A percentile compares a stretch with the other conserved stretches of the same genome.
These are phyloP conservation scores for Xylaria cubensis DNA, from an alignment of 495 filamentous ascomycete genomes.

Conservation along the genomic window DNA sequence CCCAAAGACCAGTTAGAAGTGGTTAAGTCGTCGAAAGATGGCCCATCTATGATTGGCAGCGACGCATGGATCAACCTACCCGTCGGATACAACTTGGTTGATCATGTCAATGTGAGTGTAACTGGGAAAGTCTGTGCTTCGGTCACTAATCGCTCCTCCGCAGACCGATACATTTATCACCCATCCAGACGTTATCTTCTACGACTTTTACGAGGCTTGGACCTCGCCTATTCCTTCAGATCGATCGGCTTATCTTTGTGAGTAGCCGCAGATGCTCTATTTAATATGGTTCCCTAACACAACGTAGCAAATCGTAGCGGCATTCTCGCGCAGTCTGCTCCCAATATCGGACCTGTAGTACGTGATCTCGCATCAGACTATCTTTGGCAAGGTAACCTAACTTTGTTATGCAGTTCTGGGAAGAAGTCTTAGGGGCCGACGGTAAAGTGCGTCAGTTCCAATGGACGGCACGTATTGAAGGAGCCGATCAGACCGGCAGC, in stretches of 20 bases:
- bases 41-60: conserved; percentile 59
- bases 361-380: conserved; percentile 30
- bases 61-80: conserved; percentile 73
- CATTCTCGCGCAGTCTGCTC: conserved; percentile 72
- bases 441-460: conserved; percentile 71
- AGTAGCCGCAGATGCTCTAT: conserved; percentile 24
- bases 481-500: conserved; percentile 50
- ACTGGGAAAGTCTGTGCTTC: background rate
- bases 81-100: conserved; percentile 75
- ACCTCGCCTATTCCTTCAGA: conserved; percentile 49
- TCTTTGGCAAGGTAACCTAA: conserved; percentile 21
- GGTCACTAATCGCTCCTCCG: background rate
- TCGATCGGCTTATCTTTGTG: conserved; percentile 46
- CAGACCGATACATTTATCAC: conserved; percentile 70
- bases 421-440: conserved; percentile 64
- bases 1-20: conserved; percentile 65
- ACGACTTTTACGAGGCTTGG: conserved; percentile 71
- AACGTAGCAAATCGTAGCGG: conserved; percentile 59
- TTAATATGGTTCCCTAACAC: conserved; percentile 33
- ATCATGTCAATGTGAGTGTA: conserved; percentile 66
- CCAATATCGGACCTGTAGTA: conserved; percentile 68
- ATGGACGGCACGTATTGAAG: conserved; percentile 70
- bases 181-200: conserved; percentile 65
- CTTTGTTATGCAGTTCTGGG: conserved; percentile 51
- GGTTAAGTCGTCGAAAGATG: conserved; percentile 59